Conservation (phyloP, 192 early-diverging fungal species). For the Coemansia sp. region DNA sequence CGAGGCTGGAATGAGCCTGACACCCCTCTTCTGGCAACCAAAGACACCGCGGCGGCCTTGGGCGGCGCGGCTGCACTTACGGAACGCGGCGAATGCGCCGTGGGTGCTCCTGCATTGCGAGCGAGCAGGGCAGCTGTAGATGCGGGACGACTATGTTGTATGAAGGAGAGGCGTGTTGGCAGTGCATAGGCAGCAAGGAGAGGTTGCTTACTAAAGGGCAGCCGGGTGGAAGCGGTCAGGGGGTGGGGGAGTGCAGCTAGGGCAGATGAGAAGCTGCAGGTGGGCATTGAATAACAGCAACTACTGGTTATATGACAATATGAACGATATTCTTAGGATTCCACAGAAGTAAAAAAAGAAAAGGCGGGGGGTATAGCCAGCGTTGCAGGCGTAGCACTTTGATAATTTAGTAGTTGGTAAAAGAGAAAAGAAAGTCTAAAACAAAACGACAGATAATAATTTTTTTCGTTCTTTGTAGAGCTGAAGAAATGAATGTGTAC, state of each 20-base stretch:
- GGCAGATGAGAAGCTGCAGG: constrained; percentile 23
- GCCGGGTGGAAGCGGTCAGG: constrained; percentile 5
- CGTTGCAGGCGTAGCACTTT: background rate
- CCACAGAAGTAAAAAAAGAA: background rate
- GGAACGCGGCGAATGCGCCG: constrained; percentile 25
- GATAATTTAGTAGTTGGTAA: background rate
- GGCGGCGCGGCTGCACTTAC: background rate
- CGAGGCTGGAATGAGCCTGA: constrained; percentile 18
- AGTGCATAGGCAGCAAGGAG: constrained; percentile 25
- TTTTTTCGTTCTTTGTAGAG: background rate
- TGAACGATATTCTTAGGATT: background rate
- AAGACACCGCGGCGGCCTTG: constrained; percentile 19
- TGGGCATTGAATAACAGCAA: constrained; percentile 23
- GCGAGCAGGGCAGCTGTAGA: constrained; percentile 22
- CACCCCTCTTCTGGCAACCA: constrained; percentile 18
- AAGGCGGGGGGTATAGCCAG: background rate
- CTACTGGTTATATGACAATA: background rate
- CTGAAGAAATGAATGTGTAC: background rate
- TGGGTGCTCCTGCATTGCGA: constrained; percentile 25
- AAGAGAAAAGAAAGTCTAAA: background rate
- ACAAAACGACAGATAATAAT: too few species aligned
- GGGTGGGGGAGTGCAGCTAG: constrained; percentile 24
- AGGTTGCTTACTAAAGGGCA: constrained; percentile 8
- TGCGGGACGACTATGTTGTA: constrained; percentile 13
- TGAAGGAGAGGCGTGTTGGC: constrained; percentile 30